Evolutionary conservation across 768 basidiomycete genomes (phyloP), one percentile per base, ranked within the genome.

Genomic region (Lactarius pseudohatsudake): DNA sequence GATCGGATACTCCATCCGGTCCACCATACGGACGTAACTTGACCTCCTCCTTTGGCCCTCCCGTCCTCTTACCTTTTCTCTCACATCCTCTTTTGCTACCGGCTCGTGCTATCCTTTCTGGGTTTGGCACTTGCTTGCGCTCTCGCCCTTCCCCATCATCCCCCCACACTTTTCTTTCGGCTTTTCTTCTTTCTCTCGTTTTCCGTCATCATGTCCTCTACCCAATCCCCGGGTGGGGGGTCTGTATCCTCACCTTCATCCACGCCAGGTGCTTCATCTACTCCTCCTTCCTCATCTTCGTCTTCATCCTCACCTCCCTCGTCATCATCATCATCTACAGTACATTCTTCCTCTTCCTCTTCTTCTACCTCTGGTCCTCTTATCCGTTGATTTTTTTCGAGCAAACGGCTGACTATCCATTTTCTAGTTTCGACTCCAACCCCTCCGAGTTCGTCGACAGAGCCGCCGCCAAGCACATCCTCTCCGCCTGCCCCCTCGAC

Each of bases 181-280:
- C 54, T 38, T 40, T 10, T 7, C 4, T 36, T 26, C 64, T 38
- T 36, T 20, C 59, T 56, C 32, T 32, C 30, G 4, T 50, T 43
- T 50, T 10, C 30, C 1, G 26, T 36, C 59, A 30, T 47, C 56
- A 61, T 63, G 54, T 57, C 40, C 57, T 47, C 64, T 40, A 7
- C 59, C 34, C n/a, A 32, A 6, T 45, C 59, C 40, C 34, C 59
- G 18, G 28, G 30, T 41, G 28, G 50, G 43, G 54, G 50, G 16
- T 7, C 68, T 41, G 41, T 58, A 15, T 40, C 60, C 6, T 26
- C 62, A 57, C n/a, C 38, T 16, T 26, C 69, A 36, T 60, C 68
- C 40, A 32, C 69, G 4, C 40, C 68, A 40, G 59, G 57, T 30
- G 58, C 71, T 9, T 45, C 64, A 4, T 63, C 69, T 28, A 64